Evolutionary conservation across 495 filamentous ascomycete species (phyloP), one percentile per base, ranked within the genome.

Genomic region (Neurospora hispaniola): DNA sequence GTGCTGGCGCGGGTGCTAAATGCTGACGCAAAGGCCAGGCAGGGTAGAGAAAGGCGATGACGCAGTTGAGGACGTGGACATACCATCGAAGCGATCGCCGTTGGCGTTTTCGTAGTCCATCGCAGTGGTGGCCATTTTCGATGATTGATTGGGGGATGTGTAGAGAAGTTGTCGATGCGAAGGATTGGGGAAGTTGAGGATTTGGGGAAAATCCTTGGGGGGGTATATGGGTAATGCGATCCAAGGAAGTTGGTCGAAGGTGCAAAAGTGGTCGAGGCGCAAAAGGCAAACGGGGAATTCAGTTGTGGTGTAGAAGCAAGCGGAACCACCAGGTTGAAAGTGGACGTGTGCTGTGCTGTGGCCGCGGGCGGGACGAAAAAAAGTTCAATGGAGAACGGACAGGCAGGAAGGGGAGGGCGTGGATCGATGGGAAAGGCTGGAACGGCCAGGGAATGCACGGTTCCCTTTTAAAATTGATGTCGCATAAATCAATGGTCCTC

Each of bases 101-200:
- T 90, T 92, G 74, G 94, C 92, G 79, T 89, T 92, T 78, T 96
- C 93, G 84, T 94, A 96, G 78, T 97, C 93, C 87, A 93, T 92
- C 73, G 84, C 82, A 7, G 84, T 86, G 62, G 86, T 88, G 20
- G 87, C 84, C 85, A 88, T 88, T 14, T 66, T 66, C 27, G 54
- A 81, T 76, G 73, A 73, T 69, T 69, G 70, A 69, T 75, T 69
- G 71, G 40, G 40, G 42, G 39, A 16, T 44, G 35, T 59, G 44
- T 39, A 6, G 38, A 39, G 74, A 42, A 27, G 70, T 69, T 69
- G 20, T 46, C 20, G 42, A 44, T 48, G 43, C 10, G 27, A 27
- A 66, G 54, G 54, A 66, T 66, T 66, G 54, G 54, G 54, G 54
- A 27, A 62, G 54, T 16, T 66, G 0, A 35, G 54, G 54, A 66